A percentile compares a stretch with the other conserved stretches of the same genome.
These are phyloP conservation scores for Xylaria grammica DNA, from an alignment of 495 filamentous ascomycete species.

Conservation along the genomic window DNA sequence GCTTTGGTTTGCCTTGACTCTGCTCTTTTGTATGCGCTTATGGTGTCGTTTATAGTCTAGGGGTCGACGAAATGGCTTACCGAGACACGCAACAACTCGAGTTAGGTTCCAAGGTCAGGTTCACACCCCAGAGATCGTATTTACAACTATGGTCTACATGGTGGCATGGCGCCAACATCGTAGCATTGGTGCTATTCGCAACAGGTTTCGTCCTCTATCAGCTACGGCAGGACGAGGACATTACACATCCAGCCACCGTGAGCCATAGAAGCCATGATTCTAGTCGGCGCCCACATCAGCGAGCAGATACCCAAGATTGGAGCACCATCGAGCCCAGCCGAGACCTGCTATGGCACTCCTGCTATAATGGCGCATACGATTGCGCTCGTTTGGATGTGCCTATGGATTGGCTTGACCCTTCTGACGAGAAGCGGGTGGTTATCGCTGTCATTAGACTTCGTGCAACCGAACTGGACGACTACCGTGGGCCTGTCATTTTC, in stretches of 20 bases:
- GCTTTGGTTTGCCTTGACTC: neutral
- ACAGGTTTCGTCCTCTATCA: conserved; percentile 17
- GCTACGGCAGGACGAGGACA: neutral
- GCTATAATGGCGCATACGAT: conserved; percentile 41
- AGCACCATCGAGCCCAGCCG: conserved; percentile 40
- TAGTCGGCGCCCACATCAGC: neutral
- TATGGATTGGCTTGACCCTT: conserved; percentile 54
- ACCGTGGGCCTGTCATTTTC: conserved; percentile 55
- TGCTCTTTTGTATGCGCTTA: neutral
- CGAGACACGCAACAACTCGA: neutral
- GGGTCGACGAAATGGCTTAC: neutral
- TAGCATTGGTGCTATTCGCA: conserved; percentile 11
- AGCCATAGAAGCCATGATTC: neutral
- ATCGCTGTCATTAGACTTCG: conserved; percentile 54
- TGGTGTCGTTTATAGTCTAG: neutral
- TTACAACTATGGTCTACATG: neutral
- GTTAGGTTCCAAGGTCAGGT: neutral
- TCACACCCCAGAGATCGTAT: neutral
- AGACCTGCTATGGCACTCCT: conserved; percentile 42
- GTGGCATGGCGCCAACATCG: neutral
- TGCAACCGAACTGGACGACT: conserved; percentile 42
- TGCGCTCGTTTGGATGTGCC: conserved; percentile 51
- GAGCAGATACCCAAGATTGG: conserved; percentile 26
- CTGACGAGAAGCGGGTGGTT: conserved; percentile 40
- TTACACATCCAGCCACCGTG: neutral